Conservation (phyloP, 148 eudicot genomes). For the Nepenthes gracilis region DNA sequence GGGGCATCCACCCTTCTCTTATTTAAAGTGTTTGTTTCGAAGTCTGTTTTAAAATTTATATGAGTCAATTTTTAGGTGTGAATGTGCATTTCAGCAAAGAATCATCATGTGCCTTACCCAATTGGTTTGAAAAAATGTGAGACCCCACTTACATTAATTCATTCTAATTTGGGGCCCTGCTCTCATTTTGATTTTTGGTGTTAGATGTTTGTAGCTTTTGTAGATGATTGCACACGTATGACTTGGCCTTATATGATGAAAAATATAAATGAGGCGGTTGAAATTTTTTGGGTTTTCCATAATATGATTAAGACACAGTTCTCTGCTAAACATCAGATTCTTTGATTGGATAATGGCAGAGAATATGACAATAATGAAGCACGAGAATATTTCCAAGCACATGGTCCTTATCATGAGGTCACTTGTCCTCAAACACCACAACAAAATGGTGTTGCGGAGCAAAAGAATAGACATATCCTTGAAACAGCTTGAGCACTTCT, state of each 20-base stretch:
- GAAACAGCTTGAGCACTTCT: slow-evolving; percentile 3
- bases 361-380: background rate
- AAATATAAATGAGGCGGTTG: background rate
- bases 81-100: slow-evolving; percentile 1
- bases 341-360: background rate
- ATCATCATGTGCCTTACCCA: background rate
- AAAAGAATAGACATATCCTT: slow-evolving; percentile 5
- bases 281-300: background rate
- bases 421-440: slow-evolving; percentile 3
- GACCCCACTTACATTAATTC: no score
- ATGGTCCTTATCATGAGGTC: background rate
- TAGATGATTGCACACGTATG: background rate
- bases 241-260: background rate
- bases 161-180: background rate
- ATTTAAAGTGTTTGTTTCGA: background rate
- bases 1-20: background rate
- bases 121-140: background rate
- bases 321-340: background rate
- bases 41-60: no score
- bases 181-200: background rate
- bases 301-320: background rate
- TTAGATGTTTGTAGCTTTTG: background rate
- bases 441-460: slow-evolving; percentile 3
- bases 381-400: background rate
- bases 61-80: background rate